phyloP scores from a whole-genome alignment of 345 rosid species.

The Salix caprea region DNA sequence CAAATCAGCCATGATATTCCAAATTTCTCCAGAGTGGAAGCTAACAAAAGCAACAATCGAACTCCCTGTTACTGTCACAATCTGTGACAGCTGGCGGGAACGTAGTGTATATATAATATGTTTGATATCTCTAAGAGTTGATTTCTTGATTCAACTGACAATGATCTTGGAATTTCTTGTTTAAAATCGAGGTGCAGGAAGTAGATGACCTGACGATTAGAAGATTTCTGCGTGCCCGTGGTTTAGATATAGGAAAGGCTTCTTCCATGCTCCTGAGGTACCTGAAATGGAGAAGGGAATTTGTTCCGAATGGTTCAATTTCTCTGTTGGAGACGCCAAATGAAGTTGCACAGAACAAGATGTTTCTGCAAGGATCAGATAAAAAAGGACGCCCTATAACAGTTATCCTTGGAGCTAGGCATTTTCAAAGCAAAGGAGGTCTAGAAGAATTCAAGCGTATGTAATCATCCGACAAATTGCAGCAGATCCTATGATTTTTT shows the following conservation, averaged over 20 bases:
- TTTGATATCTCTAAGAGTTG: not conserved
- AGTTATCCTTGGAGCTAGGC: slow-evolving; percentile 30
- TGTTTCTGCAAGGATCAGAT: slow-evolving; percentile 48
- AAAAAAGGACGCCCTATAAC: slow-evolving; percentile 36
- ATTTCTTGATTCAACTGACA: not conserved
- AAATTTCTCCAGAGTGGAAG: too few relatives aligned
- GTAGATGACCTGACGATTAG: slow-evolving; percentile 38
- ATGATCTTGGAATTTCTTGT: not conserved
- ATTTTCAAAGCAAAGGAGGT: slow-evolving; percentile 35
- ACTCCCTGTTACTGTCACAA: not conserved
- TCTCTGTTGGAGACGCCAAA: slow-evolving; percentile 22
- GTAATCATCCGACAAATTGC: slow-evolving; percentile 4
- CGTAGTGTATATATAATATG: too few relatives aligned
- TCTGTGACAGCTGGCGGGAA: not conserved
- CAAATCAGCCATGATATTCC: too few relatives aligned
- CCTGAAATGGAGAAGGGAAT: slow-evolving; percentile 42
- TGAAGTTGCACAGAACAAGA: slow-evolving; percentile 42
- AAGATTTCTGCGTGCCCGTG: slow-evolving; percentile 49
- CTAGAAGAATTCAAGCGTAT: slow-evolving; percentile 47
- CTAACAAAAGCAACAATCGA: not conserved
- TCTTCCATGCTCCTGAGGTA: slow-evolving; percentile 37
- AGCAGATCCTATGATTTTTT: not conserved
- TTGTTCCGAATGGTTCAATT: slow-evolving; percentile 34
- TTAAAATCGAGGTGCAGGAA: slow-evolving; percentile 20
- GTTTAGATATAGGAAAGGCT: slow-evolving; percentile 36